Base-by-base conservation (phyloP, 2,329 filamentous ascomycete species). In the Achaetomium macrosporum region DNA sequence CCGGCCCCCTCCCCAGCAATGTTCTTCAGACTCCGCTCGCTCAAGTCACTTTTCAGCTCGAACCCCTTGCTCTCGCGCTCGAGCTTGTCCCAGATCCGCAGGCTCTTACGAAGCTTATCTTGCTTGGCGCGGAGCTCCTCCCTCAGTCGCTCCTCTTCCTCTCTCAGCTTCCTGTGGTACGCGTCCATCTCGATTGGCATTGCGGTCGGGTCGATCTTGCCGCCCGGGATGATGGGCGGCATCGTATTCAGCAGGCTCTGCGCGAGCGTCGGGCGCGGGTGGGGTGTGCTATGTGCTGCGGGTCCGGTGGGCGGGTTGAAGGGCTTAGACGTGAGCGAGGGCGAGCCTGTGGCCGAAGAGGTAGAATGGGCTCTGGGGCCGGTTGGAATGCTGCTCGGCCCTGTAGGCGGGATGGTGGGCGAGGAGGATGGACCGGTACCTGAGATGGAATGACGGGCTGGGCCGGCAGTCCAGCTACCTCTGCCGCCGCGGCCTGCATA, bases 251-350 rank as follows among this genome's bases (percentile, higher is more conserved):
- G 67, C 16, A 81, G 68, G 60, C 70, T 76, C 58, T 82, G 78
- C 2, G 76, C 77, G 10, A 82, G 67, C 19, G 73, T 75, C 50
- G 71, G 74, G 20, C 73, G 69, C 42, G 15, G n/a, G 47, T 69
- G 51, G 61, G 54, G 66, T 62, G 54, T 70, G 12, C 17, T 44
- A 54, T 71, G 37, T 1, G 71, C 67, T 0, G 73, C 68, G 0
- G 78, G 79, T 3, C 79, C 79, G 1, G 79, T 81, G 3, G 78
- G 79, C 2, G 78, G 78, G 58, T 82, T 81, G 64, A 82, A 82
- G 0, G 77, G 72, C 56, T 71, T 78, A 56, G 47, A 20, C 64
- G 16, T 53, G 0, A 75, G 69, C 3, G 72, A 72, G 1, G 56
- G 56, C 11, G 55, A 53, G 36, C 39, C 48, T 6, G 56, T 43